These are phyloP conservation scores for Nemania serpens DNA, from an alignment of 2,329 filamentous ascomycete species.

Conservation along the genomic window DNA sequence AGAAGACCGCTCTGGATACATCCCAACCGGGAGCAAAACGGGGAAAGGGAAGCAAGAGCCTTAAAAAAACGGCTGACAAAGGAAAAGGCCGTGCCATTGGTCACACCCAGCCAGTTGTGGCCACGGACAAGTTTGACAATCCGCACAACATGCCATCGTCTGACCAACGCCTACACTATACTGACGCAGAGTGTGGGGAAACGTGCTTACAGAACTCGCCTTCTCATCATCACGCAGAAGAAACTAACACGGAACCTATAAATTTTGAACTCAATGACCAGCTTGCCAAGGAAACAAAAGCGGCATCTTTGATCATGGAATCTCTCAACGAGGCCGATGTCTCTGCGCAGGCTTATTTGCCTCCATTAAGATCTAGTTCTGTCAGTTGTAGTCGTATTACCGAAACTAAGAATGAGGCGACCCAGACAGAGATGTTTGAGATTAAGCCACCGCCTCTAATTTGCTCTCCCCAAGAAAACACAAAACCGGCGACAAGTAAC, in stretches of 20 bases:
- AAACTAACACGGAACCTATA: not conserved
- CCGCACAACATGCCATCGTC: not conserved
- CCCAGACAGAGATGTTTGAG: not conserved
- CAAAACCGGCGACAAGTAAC: not conserved
- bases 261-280: not conserved
- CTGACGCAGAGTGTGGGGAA: not conserved
- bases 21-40: not conserved
- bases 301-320: not conserved
- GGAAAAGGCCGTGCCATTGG: not conserved
- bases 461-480: not conserved
- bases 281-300: not conserved
- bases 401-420: slow-evolving; percentile 2
- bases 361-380: not conserved
- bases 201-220: not conserved
- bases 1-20: not conserved
- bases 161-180: not conserved
- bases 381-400: not conserved
- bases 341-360: not conserved
- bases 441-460: not conserved
- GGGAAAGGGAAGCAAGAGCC: not conserved
- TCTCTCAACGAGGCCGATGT: not conserved
- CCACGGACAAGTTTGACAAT: not conserved
- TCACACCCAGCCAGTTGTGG: not conserved
- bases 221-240: not conserved
- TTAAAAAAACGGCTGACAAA: not conserved